A percentile compares a stretch with the other conserved stretches of the same genome.
phyloP scores from a whole-genome alignment of 805 yeast species.

The Candida verbasci region DNA sequence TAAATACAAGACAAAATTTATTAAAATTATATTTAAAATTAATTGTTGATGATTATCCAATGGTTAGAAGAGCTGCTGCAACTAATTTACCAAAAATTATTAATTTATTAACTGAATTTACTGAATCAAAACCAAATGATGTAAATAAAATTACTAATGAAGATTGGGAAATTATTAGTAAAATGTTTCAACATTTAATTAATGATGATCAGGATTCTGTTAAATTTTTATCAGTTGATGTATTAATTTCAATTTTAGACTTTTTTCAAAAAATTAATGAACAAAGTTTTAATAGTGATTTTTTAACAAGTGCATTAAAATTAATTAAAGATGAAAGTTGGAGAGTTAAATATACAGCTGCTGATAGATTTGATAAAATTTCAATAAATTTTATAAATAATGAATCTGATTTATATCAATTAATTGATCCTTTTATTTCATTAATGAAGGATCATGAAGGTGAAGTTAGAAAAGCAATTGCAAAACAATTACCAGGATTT shows the following conservation, averaged over 20 bases:
- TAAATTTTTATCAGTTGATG: conserved; percentile 83
- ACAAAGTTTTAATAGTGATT: conserved; percentile 54
- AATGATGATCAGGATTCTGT: conserved; percentile 94
- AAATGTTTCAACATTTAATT: conserved; percentile 74
- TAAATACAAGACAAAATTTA: conserved; percentile 53
- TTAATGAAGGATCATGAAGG: conserved; percentile 91
- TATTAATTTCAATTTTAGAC: conserved; percentile 74
- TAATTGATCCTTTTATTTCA: conserved; percentile 66
- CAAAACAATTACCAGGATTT: conserved; percentile 83
- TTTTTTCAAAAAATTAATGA: conserved; percentile 60
- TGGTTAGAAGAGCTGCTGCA: conserved; percentile 96
- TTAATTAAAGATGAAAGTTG: conserved; percentile 87
- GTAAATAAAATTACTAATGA: conserved; percentile 44
- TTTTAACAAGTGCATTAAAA: conserved; percentile 60
- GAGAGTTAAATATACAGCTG: conserved; percentile 98
- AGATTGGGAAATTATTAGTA: conserved; percentile 74
- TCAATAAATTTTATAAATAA: conserved; percentile 60
- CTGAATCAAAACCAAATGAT: conserved; percentile 30
- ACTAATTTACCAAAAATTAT: conserved; percentile 73
- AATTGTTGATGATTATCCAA: conserved; percentile 89
- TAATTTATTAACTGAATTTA: conserved; percentile 46
- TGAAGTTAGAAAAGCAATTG: conserved; percentile 92
- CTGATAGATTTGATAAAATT: conserved; percentile 81
- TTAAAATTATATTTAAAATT: conserved; percentile 65
- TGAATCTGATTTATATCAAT: conserved; percentile 51